Conservation (phyloP, 1,284 basidiomycete genomes). For the Peniophora sp. region DNA sequence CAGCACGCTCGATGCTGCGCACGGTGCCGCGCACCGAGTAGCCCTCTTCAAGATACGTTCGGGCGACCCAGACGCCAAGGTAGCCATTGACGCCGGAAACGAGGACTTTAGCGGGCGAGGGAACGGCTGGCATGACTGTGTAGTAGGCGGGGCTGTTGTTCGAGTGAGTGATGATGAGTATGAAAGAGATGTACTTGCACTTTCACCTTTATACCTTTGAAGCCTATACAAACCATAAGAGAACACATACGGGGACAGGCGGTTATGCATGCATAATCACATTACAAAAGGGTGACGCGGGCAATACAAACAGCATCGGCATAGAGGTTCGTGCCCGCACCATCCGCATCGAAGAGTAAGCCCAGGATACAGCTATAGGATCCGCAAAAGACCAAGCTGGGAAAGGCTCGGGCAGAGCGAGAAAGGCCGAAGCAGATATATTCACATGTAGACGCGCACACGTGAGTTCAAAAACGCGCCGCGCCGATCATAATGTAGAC, state of each 20-base stretch:
- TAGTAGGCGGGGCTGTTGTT: background rate
- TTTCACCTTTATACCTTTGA: background rate
- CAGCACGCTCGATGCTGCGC: conserved; percentile 33
- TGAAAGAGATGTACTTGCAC: background rate
- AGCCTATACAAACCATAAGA: background rate
- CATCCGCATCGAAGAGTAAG: too few relatives aligned
- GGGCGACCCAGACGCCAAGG: conserved; percentile 23
- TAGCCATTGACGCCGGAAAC: conserved; percentile 23
- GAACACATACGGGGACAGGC: too few relatives aligned
- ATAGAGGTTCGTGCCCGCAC: too few relatives aligned
- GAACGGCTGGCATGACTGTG: conserved; percentile 1
- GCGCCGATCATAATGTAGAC: too few relatives aligned
- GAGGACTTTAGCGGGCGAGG: conserved; percentile 17
- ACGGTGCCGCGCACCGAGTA: conserved; percentile 42
- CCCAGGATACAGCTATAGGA: too few relatives aligned
- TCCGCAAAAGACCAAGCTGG: too few relatives aligned
- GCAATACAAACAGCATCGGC: background rate
- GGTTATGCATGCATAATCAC: background rate
- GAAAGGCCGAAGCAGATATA: too few relatives aligned
- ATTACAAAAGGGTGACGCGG: background rate
- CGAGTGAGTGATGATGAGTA: background rate
- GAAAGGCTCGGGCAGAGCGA: too few relatives aligned
- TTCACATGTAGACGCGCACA: too few relatives aligned
- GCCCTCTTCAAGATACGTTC: conserved; percentile 20
- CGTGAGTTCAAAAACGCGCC: too few relatives aligned